Evolutionary conservation across 345 rosid species (phyloP).

Genomic region (Eucalyptus camaldulensis): DNA sequence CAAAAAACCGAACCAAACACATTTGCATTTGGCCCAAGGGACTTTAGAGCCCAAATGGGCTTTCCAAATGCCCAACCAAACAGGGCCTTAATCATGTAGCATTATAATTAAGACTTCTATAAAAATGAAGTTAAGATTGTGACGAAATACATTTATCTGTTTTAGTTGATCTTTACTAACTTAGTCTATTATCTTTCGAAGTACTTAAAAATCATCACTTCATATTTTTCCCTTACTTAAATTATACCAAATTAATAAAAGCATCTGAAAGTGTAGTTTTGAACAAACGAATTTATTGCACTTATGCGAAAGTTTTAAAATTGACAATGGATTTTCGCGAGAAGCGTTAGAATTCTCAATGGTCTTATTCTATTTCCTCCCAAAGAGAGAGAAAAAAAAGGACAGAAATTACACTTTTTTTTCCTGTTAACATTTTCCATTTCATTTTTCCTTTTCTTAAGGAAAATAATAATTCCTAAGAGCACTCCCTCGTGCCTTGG

Average conservation of each 20-base stretch:
- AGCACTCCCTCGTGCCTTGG: not conserved
- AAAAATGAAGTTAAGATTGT: not conserved
- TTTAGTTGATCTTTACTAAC: not conserved
- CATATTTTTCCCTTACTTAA: not conserved
- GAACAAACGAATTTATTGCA: not conserved
- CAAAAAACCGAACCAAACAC: too few relatives aligned
- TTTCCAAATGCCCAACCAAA: too few relatives aligned
- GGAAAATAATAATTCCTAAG: not conserved
- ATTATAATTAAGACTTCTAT: not conserved
- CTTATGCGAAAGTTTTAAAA: not conserved
- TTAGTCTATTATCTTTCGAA: not conserved
- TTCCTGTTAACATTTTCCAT: not conserved
- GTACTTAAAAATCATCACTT: not conserved
- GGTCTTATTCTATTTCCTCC: not conserved
- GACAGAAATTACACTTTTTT: not conserved
- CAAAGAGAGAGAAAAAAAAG: not conserved
- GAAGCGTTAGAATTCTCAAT: not conserved
- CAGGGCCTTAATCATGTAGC: too few relatives aligned
- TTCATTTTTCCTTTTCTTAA: not conserved
- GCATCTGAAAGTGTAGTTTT: too few relatives aligned
- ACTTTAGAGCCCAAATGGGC: too few relatives aligned
- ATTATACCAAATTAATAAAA: not conserved
- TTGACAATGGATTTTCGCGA: not conserved
- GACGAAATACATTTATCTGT: not conserved
- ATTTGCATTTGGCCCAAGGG: too few relatives aligned